phyloP scores from a whole-genome alignment of 2,329 filamentous ascomycete species.

The Pseudogymnoascus sp. region DNA sequence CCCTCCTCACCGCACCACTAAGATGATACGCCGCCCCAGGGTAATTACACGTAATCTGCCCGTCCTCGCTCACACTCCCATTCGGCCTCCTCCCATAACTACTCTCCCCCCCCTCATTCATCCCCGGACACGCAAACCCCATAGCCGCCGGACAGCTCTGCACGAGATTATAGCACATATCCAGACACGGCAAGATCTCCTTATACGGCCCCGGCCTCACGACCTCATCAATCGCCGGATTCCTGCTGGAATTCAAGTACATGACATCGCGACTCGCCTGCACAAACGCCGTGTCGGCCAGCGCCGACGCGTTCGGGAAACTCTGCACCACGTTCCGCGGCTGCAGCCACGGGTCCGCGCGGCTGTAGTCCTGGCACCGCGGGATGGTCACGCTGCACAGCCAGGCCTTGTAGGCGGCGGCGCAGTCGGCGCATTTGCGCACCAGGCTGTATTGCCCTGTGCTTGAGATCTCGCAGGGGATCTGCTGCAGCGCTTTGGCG shows the following conservation, averaged over 20 bases:
- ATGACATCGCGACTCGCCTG: conserved; percentile 16
- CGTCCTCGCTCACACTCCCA: conserved; percentile 17
- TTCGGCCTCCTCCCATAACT: conserved; percentile 33
- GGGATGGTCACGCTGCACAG: conserved; percentile 90
- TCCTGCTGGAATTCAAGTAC: conserved; percentile 51
- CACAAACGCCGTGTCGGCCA: conserved; percentile 31
- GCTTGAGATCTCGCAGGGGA: conserved; percentile 70
- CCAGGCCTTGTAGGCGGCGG: conserved; percentile 80
- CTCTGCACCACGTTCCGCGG: conserved; percentile 62
- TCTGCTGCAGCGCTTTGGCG: conserved; percentile 69
- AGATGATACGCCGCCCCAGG: conserved; percentile 49
- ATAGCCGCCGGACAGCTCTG: conserved; percentile 73
- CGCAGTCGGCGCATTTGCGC: conserved; percentile 67
- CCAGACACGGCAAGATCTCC: conserved; percentile 80
- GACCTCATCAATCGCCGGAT: conserved; percentile 58
- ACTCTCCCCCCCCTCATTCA: conserved; percentile 33
- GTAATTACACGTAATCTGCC: conserved; percentile 49
- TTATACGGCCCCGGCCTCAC: conserved; percentile 86
- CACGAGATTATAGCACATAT: conserved; percentile 80
- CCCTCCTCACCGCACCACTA: conserved; percentile 20
- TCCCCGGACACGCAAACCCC: conserved; percentile 63
- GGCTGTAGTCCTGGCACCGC: conserved; percentile 77
- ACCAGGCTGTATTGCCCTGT: conserved; percentile 75
- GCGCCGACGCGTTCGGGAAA: conserved; percentile 59
- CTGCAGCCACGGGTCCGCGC: conserved; percentile 39